A percentile compares a stretch with the other conserved stretches of the same genome.
These are phyloP conservation scores for Breynia disticha DNA, from an alignment of 441 rosid genomes.

Conservation along the genomic window DNA sequence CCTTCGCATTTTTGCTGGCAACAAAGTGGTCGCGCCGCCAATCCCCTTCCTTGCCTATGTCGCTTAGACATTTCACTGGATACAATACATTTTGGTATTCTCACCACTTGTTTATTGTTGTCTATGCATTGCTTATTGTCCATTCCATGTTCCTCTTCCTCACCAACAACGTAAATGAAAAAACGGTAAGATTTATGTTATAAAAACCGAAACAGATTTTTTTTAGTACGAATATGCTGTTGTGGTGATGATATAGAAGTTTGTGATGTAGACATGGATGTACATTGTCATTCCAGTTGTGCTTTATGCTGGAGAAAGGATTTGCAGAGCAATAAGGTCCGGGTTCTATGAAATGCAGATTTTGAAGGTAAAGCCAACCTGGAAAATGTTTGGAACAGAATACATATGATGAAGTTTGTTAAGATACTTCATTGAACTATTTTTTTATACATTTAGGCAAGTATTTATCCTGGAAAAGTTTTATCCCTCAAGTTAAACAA, in stretches of 20 bases:
- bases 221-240: too few relatives aligned
- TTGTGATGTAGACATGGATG: conserved; percentile 40
- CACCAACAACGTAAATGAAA: conserved; percentile 27
- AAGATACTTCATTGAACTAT: neutral
- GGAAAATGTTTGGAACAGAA: neutral
- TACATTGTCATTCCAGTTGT: conserved; percentile 38
- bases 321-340: conserved; percentile 31
- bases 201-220: neutral
- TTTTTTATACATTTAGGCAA: conserved; percentile 24
- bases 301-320: conserved; percentile 39
- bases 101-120: conserved; percentile 40
- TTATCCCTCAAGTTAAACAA: conserved; percentile 30
- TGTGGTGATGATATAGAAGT: neutral
- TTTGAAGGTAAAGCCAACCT: conserved; percentile 21
- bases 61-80: conserved; percentile 32
- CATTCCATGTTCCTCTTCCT: conserved; percentile 56
- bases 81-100: conserved; percentile 53
- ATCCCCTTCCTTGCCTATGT: conserved; percentile 25
- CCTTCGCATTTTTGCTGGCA: conserved; percentile 37
- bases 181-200: conserved; percentile 28
- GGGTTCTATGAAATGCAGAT: conserved; percentile 20
- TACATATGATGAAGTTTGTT: neutral
- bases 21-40: conserved; percentile 43
- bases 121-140: conserved; percentile 38
- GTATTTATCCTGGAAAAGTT: conserved; percentile 35